Conservation (phyloP, 2,329 filamentous ascomycete genomes). For the Monosporascus cannonballus region DNA sequence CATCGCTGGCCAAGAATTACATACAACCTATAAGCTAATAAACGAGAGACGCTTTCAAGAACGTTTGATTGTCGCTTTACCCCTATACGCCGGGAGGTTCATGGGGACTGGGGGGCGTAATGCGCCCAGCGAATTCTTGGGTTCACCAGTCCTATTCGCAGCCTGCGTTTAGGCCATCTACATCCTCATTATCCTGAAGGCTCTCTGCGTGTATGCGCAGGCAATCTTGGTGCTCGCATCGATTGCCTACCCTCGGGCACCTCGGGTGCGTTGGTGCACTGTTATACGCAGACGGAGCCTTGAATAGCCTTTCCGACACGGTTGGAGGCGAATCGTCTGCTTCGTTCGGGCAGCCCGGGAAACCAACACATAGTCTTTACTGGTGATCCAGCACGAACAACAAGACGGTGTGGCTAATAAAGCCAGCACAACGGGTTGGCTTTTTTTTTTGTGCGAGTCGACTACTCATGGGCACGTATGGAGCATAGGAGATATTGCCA, state of each 20-base stretch:
- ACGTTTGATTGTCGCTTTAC: neutral
- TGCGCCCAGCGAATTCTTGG: neutral
- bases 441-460: no score
- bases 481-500: no score
- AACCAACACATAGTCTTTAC: no score
- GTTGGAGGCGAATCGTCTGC: neutral
- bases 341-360: neutral
- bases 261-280: neutral
- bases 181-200: neutral
- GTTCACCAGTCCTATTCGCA: neutral
- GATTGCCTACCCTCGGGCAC: neutral
- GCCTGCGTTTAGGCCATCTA: no score
- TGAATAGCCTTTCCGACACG: neutral
- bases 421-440: no score
- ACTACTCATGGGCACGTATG: no score
- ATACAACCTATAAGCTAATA: constrained; percentile 11
- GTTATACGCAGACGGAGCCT: neutral
- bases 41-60: constrained; percentile 10
- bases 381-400: no score
- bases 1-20: constrained; percentile 10
- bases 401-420: no score
- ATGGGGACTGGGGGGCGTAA: neutral
- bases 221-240: no score
- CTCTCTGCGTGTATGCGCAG: neutral
- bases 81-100: neutral